These are phyloP conservation scores for Didymella glomerata DNA, from an alignment of 2,329 filamentous ascomycete species.

Conservation along the genomic window DNA sequence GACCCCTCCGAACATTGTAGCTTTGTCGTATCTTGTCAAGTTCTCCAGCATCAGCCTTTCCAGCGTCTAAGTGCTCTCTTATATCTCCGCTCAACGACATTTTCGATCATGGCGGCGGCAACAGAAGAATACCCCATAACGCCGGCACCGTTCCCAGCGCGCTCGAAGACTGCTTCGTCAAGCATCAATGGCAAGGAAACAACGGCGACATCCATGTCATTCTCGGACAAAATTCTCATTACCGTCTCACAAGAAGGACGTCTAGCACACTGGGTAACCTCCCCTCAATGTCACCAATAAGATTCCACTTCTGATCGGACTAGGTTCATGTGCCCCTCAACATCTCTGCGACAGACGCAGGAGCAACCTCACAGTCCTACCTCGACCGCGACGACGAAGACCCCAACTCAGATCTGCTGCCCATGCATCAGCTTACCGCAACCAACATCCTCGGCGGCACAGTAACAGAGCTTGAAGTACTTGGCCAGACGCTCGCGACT, in stretches of 20 bases:
- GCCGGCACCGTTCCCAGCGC: slow-evolving; percentile 71
- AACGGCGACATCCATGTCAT: slow-evolving; percentile 74
- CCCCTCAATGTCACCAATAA: neutral
- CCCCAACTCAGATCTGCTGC: slow-evolving; percentile 64
- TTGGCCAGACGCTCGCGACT: slow-evolving; percentile 87
- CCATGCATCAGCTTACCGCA: slow-evolving; percentile 82
- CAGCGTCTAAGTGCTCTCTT: neutral
- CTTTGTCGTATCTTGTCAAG: too few relatives aligned
- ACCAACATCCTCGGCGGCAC: slow-evolving; percentile 88
- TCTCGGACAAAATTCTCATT: slow-evolving; percentile 89
- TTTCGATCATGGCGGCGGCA: slow-evolving; percentile 18
- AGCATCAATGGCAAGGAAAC: slow-evolving; percentile 74
- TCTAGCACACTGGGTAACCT: slow-evolving; percentile 86
- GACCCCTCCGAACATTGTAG: slow-evolving; percentile 2
- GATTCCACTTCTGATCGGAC: neutral
- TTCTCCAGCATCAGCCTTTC: too few relatives aligned
- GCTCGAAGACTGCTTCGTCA: slow-evolving; percentile 64
- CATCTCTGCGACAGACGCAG: slow-evolving; percentile 71
- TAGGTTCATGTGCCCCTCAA: slow-evolving; percentile 82
- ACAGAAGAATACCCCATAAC: slow-evolving; percentile 35
- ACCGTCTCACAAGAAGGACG: slow-evolving; percentile 87
- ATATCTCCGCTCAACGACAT: neutral
- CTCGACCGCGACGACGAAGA: slow-evolving; percentile 57
- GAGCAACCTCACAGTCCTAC: slow-evolving; percentile 57
- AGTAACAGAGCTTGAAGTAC: slow-evolving; percentile 77